Evolutionary conservation across 306 rosid genomes (phyloP), one percentile per base, ranked within the genome.

Genomic region (Coriaria nepalensis): DNA sequence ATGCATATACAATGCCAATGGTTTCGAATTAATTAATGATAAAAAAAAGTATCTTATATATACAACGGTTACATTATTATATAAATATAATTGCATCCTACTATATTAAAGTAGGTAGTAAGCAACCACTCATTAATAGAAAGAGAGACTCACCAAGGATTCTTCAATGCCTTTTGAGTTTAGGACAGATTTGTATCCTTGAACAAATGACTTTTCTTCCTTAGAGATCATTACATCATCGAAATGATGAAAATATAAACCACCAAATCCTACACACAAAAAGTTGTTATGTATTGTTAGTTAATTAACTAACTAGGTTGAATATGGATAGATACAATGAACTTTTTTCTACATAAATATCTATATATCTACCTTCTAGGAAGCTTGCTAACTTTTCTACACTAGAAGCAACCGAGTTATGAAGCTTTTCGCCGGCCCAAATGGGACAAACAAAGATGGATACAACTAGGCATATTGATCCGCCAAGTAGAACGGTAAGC

Each of bases 401-500:
- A 35, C 81, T 81, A 34, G 86, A 79, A 71, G 87, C 72, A 10
- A 81, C 53, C 45, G 78, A 69, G 4, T 77, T 79, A 54, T 85
- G 95, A 63, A 90, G 90, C 9, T 78, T 93, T 75, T 75, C 66
- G 14, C 95, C 98, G 5, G 98, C 95, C 98, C 98, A 90, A 2
- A 90, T 87, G 0, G 98, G 98, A 55, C 66, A 77, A 36, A 81
- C 43, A 20, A 69, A 79, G 6, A 71, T 61, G 53, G 94, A 71
- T 29, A 90, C 52, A 14, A 81, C 2, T 44, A 81, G 73, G 78
- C 95, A 85, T 6, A 78, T 53, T 11, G 82, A 70, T 40, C 70
- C 94, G 0, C 98, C 98, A 7, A 72, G 48, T 10, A 73, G 6
- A 52, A 90, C 69, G 9, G 98, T 85, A 46, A 74, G 6, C 3